These are phyloP conservation scores for Saccharomyces jurei DNA, from an alignment of 805 yeast genomes.

Conservation along the genomic window DNA sequence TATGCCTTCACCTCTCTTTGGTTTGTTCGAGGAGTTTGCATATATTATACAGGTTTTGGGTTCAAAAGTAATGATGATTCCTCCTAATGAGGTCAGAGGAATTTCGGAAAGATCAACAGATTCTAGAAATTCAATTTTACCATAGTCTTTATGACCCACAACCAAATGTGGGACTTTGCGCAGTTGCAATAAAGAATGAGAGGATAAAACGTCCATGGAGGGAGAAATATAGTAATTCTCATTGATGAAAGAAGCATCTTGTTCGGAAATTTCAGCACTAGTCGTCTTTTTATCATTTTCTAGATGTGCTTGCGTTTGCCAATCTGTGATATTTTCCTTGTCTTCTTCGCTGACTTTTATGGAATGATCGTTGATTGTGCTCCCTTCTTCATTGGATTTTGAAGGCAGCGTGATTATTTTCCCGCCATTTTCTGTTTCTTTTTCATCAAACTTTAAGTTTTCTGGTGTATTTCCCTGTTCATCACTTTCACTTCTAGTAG, in stretches of 20 bases:
- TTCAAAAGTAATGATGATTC: constrained; percentile 53
- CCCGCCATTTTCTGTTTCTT: constrained; percentile 1
- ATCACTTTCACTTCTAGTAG: constrained; percentile 1
- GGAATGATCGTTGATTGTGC: background rate
- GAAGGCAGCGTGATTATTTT: background rate
- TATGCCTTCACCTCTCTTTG: constrained; percentile 71
- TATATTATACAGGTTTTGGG: constrained; percentile 59
- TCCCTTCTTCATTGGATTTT: background rate
- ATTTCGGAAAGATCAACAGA: constrained; percentile 77
- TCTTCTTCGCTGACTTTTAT: background rate
- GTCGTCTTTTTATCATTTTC: background rate
- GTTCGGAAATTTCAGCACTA: constrained; percentile 23
- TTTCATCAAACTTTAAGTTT: constrained; percentile 5
- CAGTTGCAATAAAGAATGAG: constrained; percentile 53
- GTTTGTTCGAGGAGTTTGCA: constrained; percentile 54
- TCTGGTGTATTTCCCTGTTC: background rate
- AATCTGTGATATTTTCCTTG: background rate
- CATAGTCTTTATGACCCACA: constrained; percentile 67
- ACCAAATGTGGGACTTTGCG: constrained; percentile 54
- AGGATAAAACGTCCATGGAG: constrained; percentile 49
- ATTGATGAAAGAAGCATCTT: constrained; percentile 44
- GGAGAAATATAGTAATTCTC: constrained; percentile 88
- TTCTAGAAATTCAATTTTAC: constrained; percentile 61
- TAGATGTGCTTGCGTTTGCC: background rate
- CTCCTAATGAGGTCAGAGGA: constrained; percentile 53